A percentile compares a stretch with the other conserved stretches of the same genome.
phyloP scores from a whole-genome alignment of 2,329 filamentous ascomycete species.

The Ceratocystis variospora region DNA sequence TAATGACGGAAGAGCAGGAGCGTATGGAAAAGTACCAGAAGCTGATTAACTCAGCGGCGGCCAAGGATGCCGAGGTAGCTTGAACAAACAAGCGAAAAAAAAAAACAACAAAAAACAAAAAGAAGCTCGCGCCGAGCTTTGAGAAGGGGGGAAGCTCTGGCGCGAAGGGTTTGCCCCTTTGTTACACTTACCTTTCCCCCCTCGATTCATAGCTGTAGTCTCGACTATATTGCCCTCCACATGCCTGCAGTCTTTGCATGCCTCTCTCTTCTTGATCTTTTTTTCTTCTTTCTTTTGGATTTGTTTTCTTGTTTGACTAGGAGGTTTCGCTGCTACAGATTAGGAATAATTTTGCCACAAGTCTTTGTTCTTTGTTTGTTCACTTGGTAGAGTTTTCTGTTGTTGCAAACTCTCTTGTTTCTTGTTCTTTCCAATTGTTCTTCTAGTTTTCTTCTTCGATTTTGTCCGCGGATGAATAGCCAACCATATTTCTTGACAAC shows the following conservation, averaged over 20 bases:
- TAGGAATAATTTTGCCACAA: background rate
- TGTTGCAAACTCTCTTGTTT: background rate
- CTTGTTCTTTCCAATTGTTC: background rate
- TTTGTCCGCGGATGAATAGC: background rate
- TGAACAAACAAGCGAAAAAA: background rate
- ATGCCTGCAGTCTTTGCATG: background rate
- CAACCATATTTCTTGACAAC: no score
- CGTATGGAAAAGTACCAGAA: slow-evolving; percentile 28
- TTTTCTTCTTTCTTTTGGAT: slow-evolving; percentile 5
- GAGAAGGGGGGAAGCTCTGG: background rate
- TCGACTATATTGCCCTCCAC: background rate
- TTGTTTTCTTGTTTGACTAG: background rate
- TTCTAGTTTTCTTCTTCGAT: background rate
- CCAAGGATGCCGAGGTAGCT: slow-evolving; percentile 25
- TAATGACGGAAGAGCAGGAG: slow-evolving; percentile 26
- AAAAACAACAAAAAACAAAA: no score
- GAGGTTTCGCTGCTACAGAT: background rate
- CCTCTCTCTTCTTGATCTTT: background rate
- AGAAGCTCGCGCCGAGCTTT: no score
- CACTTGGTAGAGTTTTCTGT: background rate
- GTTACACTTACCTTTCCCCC: background rate
- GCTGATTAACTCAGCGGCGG: slow-evolving; percentile 28
- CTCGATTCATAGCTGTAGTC: background rate
- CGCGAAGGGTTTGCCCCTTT: background rate
- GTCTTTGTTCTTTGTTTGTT: background rate